Percentiles rank a stretch among this genome's conserved stretches.
Conservation (phyloP, 2,329 filamentous ascomycete species). For the Thelonectria olida region DNA sequence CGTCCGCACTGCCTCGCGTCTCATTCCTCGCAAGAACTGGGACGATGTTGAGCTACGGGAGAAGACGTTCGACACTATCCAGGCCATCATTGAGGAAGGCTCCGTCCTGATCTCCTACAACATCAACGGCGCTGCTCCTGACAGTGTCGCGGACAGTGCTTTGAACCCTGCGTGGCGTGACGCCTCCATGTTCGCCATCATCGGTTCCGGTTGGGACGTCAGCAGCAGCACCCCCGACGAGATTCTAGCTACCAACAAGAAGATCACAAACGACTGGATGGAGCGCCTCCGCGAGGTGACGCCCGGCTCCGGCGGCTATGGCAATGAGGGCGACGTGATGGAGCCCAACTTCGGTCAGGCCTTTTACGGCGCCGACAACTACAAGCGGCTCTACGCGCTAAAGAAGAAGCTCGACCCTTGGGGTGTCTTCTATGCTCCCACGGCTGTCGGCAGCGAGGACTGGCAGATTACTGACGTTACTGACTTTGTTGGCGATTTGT, state of each 20-base stretch:
- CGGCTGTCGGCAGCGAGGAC: constrained; percentile 28
- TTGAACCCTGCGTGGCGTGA: constrained; percentile 58
- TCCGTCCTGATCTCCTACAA: constrained; percentile 37
- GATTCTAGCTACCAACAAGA: constrained; percentile 39
- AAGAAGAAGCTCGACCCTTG: constrained; percentile 46
- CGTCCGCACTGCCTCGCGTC: constrained; percentile 47
- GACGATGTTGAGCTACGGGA: constrained; percentile 26
- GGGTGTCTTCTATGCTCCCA: constrained; percentile 37
- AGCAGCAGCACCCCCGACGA: constrained; percentile 8
- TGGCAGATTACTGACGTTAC: constrained; percentile 20
- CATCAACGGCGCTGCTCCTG: constrained; percentile 32
- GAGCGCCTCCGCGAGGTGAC: constrained; percentile 20
- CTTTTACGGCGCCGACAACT: constrained; percentile 43
- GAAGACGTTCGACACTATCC: constrained; percentile 33
- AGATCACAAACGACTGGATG: constrained; percentile 31
- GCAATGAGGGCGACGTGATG: constrained; percentile 46
- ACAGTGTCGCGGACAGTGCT: constrained; percentile 41
- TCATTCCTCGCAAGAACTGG: constrained; percentile 49
- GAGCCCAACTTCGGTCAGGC: constrained; percentile 42
- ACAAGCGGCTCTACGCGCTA: constrained; percentile 38
- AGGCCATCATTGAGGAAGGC: constrained; percentile 32
- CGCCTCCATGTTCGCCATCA: constrained; percentile 47
- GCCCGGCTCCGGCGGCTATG: constrained; percentile 39
- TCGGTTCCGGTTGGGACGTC: constrained; percentile 31
- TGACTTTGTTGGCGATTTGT: constrained; percentile 10